Conservation (phyloP, 768 basidiomycete species). For the Imleria badia region DNA sequence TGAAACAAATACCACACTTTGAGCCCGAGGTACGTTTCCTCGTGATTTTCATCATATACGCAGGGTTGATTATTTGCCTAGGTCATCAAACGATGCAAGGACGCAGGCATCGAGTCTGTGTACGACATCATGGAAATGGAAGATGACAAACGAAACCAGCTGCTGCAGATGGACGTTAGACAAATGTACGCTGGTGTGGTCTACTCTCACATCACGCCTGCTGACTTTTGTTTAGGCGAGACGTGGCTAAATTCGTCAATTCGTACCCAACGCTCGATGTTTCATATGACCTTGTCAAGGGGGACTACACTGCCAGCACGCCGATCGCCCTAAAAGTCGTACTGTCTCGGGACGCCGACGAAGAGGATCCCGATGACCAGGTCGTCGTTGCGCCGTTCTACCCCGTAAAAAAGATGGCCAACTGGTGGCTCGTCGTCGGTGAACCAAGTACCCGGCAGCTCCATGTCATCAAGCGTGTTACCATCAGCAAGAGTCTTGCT, state of each 20-base stretch:
- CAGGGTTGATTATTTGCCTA: constrained; percentile 27
- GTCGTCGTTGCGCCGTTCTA: constrained; percentile 92
- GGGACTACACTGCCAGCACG: constrained; percentile 80
- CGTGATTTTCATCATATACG: not conserved
- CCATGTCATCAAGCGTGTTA: constrained; percentile 83
- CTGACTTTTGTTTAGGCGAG: constrained; percentile 58
- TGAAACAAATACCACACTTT: constrained; percentile 97
- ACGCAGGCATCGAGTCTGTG: constrained; percentile 79
- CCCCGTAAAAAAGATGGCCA: constrained; percentile 86
- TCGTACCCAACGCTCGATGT: constrained; percentile 97
- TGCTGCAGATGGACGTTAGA: constrained; percentile 79
- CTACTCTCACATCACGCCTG: not conserved
- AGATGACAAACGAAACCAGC: constrained; percentile 77
- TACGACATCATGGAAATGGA: constrained; percentile 99
- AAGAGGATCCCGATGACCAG: constrained; percentile 73
- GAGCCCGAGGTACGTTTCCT: constrained; percentile 65
- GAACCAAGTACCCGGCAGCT: constrained; percentile 77
- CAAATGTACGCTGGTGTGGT: constrained; percentile 67
- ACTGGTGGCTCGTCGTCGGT: constrained; percentile 98
- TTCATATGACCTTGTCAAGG: constrained; percentile 78
- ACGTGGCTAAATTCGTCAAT: constrained; percentile 94
- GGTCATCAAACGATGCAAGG: constrained; percentile 84
- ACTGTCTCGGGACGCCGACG: constrained; percentile 79
- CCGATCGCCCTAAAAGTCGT: constrained; percentile 81
- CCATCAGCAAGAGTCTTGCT: constrained; percentile 66